Conservation (phyloP, 768 basidiomycete species). For the Pleurotus citrinopileatus region DNA sequence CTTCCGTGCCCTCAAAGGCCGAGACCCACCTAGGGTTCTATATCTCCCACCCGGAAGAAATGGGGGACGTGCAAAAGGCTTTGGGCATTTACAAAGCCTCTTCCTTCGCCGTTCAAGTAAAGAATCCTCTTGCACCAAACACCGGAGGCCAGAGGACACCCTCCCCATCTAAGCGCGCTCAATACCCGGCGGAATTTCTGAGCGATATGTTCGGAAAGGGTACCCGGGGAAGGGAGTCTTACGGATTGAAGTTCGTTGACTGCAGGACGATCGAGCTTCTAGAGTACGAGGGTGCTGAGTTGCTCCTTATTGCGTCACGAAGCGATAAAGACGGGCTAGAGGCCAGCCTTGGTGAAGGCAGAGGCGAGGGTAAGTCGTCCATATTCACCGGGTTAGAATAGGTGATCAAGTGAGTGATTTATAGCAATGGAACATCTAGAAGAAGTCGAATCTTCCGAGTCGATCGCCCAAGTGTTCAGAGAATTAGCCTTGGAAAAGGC, state of each 20-base stretch:
- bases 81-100: slow-evolving; percentile 52
- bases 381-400: slow-evolving; percentile 4
- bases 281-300: slow-evolving; percentile 51
- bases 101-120: slow-evolving; percentile 58
- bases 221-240: slow-evolving; percentile 38
- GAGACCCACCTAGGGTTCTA: slow-evolving; percentile 58
- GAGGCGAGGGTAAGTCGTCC: slow-evolving; percentile 42
- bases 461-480: slow-evolving; percentile 39
- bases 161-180: slow-evolving; percentile 29
- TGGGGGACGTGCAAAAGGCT: slow-evolving; percentile 53
- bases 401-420: slow-evolving; percentile 8
- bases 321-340: slow-evolving; percentile 46
- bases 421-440: slow-evolving; percentile 38
- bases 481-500: slow-evolving; percentile 42
- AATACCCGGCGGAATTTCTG: slow-evolving; percentile 48
- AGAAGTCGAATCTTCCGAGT: slow-evolving; percentile 35
- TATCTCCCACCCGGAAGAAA: slow-evolving; percentile 47
- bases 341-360: slow-evolving; percentile 46
- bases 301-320: slow-evolving; percentile 52
- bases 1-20: slow-evolving; percentile 39
- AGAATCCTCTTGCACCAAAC: slow-evolving; percentile 51
- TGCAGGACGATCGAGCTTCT: slow-evolving; percentile 51
- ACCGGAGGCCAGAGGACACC: slow-evolving; percentile 26
- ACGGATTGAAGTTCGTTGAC: slow-evolving; percentile 49
- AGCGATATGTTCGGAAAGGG: slow-evolving; percentile 46